Percentiles rank a stretch among this genome's conserved stretches.
phyloP scores from a whole-genome alignment of 352 stramenopile genomes.

The Pythium pyrilobum region DNA sequence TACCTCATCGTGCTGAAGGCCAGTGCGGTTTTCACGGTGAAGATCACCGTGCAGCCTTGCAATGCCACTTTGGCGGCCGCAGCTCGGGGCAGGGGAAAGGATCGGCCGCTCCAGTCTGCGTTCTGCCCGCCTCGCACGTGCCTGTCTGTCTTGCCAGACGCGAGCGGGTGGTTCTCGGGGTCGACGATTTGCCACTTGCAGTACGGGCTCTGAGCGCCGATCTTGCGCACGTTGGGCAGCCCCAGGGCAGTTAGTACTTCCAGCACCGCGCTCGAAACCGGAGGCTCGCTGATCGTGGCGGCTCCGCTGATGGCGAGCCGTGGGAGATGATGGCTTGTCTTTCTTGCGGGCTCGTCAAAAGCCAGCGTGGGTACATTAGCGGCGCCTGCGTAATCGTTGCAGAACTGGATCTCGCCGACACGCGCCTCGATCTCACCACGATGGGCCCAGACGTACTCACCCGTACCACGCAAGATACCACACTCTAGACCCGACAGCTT shows the following conservation, averaged over 20 bases:
- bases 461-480: constrained; percentile 5
- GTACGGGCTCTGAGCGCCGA: constrained; percentile 1
- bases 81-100: too few species aligned
- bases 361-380: not conserved
- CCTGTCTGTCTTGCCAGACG: not conserved
- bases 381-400: not conserved
- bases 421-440: not conserved
- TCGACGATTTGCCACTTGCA: constrained; percentile 8
- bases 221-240: not conserved
- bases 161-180: not conserved
- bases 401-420: not conserved
- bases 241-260: not conserved
- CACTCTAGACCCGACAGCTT: constrained; percentile 20
- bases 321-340: not conserved
- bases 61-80: not conserved
- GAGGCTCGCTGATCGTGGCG: not conserved
- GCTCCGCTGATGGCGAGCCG: too few species aligned
- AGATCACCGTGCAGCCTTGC: not conserved
- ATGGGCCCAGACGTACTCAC: constrained; percentile 5
- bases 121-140: not conserved
- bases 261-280: not conserved
- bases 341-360: too few species aligned
- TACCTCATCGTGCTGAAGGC: too few species aligned
- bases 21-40: not conserved
- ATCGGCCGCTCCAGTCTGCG: not conserved